Evolutionary conservation across 2,329 filamentous ascomycete species (phyloP).

Genomic region (Falciphora oryzae): DNA sequence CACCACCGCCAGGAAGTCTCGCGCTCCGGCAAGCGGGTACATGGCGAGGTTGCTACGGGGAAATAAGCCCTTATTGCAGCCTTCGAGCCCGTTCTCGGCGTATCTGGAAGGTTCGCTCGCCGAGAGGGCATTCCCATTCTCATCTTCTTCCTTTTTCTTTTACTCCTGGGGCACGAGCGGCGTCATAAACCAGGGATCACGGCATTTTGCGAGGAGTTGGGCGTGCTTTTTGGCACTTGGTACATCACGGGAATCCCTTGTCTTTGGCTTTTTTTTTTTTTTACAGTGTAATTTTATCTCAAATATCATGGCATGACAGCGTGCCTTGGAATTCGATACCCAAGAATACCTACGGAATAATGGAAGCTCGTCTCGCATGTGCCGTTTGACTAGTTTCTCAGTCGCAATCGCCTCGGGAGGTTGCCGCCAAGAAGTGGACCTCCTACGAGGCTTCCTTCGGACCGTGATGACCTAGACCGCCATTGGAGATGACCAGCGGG

Average conservation of each 20-base stretch:
- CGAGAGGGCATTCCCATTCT: not conserved
- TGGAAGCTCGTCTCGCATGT: not conserved
- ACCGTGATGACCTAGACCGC: too few species aligned
- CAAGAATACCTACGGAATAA: not conserved
- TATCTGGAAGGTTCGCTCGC: not conserved
- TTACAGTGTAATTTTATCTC: not conserved
- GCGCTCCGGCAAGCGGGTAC: conserved; percentile 36
- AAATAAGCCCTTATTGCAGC: not conserved
- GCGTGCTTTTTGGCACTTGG: conserved; percentile 5
- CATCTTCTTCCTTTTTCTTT: not conserved
- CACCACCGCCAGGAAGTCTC: conserved; percentile 50
- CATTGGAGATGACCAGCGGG: too few species aligned
- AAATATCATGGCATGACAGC: not conserved
- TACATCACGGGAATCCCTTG: not conserved
- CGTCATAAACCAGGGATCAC: conserved; percentile 15
- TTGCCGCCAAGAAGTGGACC: not conserved
- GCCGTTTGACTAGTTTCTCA: not conserved
- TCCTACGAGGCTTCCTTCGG: not conserved
- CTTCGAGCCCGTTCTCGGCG: not conserved
- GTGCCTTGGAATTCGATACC: not conserved
- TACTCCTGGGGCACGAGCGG: not conserved
- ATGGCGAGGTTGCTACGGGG: conserved; percentile 13
- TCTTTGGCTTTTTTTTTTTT: not conserved
- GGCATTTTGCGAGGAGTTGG: conserved; percentile 9
- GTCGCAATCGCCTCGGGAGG: not conserved